Evolutionary conservation across 192 early-diverging fungal species (phyloP).

Genomic region (Backusella parvicylindrica): DNA sequence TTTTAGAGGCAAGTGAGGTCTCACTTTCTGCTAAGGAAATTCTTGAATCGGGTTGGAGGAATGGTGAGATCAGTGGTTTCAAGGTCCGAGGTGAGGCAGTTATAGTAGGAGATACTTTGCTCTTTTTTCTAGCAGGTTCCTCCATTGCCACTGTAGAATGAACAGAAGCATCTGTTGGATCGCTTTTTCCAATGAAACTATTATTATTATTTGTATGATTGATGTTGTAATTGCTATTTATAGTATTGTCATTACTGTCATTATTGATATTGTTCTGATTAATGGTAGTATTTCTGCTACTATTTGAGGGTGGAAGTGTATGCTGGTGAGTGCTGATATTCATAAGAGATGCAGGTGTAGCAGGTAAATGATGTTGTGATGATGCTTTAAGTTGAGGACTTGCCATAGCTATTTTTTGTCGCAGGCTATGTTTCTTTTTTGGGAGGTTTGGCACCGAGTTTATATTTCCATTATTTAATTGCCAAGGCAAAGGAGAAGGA

Average conservation of each 20-base stretch:
- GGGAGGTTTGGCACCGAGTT: not conserved
- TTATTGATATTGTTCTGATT: not conserved
- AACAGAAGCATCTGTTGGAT: not conserved
- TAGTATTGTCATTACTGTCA: not conserved
- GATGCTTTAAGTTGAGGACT: slow-evolving; percentile 14
- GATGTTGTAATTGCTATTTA: not conserved
- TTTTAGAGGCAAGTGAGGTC: slow-evolving; percentile 45
- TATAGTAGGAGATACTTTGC: not conserved
- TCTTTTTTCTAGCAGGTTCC: not conserved
- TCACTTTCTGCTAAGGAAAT: slow-evolving; percentile 17
- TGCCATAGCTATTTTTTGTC: slow-evolving; percentile 17
- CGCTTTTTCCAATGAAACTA: not conserved
- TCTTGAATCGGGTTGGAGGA: slow-evolving; percentile 41
- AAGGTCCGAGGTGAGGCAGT: slow-evolving; percentile 29
- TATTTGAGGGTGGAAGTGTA: not conserved
- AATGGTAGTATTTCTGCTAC: not conserved
- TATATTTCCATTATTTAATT: not conserved
- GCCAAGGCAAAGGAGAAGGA: not conserved
- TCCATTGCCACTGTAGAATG: not conserved
- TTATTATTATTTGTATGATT: not conserved
- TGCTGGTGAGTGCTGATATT: slow-evolving; percentile 31
- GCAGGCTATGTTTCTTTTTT: not conserved
- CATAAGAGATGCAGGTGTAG: slow-evolving; percentile 66
- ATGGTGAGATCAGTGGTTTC: slow-evolving; percentile 44
- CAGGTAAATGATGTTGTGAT: slow-evolving; percentile 39